Evolutionary conservation across 306 rosid genomes (phyloP).

Genomic region (Sicyos baderoa): DNA sequence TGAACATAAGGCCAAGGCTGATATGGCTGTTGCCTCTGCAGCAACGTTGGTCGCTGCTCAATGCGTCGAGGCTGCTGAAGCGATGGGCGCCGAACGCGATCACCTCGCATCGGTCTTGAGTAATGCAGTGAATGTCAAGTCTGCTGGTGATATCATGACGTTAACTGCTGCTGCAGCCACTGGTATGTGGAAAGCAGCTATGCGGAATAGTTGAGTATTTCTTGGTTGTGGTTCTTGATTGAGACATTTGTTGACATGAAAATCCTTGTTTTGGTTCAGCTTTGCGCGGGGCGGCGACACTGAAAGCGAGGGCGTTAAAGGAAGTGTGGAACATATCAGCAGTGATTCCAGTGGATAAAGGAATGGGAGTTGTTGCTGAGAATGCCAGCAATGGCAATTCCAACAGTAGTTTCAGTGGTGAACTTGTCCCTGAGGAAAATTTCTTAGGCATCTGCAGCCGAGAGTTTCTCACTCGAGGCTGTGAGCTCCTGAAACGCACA

Average conservation of each 20-base stretch:
- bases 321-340: constrained; percentile 97
- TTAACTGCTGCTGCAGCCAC: constrained; percentile 88
- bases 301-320: constrained; percentile 91
- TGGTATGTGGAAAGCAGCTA: constrained; percentile 9
- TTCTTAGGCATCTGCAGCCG: constrained; percentile 73
- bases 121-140: constrained; percentile 83
- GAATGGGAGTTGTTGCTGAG: constrained; percentile 30
- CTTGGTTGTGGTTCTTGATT: not conserved
- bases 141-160: constrained; percentile 82
- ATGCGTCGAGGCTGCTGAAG: constrained; percentile 90
- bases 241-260: not conserved
- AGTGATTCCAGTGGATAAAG: constrained; percentile 87
- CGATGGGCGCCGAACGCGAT: constrained; percentile 79
- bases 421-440: constrained; percentile 63
- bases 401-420: constrained; percentile 75
- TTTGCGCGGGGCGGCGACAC: constrained; percentile 89
- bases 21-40: constrained; percentile 89
- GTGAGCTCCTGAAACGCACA: constrained; percentile 88
- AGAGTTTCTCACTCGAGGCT: constrained; percentile 69
- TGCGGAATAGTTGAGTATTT: not conserved
- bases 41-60: constrained; percentile 91
- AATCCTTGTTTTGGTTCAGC: constrained; percentile 32
- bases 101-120: constrained; percentile 68
- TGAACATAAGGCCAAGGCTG: constrained; percentile 64
- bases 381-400: constrained; percentile 46